Percentiles rank a stretch among this genome's conserved stretches.
Evolutionary conservation across 2,329 filamentous ascomycete genomes (phyloP).

Genomic region (Cryphonectria naterciae): DNA sequence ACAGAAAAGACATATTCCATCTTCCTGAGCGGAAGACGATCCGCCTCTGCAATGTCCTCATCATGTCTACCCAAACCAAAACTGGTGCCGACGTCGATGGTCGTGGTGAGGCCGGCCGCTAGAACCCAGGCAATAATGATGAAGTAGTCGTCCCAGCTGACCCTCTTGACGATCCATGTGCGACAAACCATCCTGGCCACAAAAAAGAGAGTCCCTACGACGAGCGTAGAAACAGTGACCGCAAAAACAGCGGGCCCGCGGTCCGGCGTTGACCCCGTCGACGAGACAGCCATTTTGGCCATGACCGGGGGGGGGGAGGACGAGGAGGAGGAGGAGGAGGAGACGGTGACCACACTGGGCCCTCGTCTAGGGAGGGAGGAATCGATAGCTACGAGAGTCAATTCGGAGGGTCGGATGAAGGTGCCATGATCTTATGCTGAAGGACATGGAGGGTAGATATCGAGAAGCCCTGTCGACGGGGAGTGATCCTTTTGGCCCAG

Average conservation of each 20-base stretch:
- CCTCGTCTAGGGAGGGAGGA: not conserved
- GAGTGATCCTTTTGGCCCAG: not conserved
- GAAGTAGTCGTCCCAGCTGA: slow-evolving; percentile 79
- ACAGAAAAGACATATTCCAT: slow-evolving; percentile 69
- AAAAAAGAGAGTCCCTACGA: slow-evolving; percentile 75
- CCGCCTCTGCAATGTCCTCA: slow-evolving; percentile 55
- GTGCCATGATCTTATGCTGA: slow-evolving; percentile 5
- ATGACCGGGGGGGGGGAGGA: not conserved
- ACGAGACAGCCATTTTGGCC: slow-evolving; percentile 22
- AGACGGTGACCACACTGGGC: not conserved
- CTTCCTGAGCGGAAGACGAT: slow-evolving; percentile 57
- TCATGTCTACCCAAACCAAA: slow-evolving; percentile 73
- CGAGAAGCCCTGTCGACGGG: not conserved
- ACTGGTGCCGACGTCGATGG: slow-evolving; percentile 65
- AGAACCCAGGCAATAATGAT: slow-evolving; percentile 80
- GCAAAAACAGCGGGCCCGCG: slow-evolving; percentile 67
- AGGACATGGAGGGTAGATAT: not conserved
- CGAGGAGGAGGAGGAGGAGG: not conserved
- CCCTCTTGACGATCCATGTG: slow-evolving; percentile 70
- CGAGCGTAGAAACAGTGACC: slow-evolving; percentile 71
- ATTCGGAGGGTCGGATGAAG: not conserved
- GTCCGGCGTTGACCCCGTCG: slow-evolving; percentile 45
- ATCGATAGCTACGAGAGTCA: not conserved
- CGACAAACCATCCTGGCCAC: slow-evolving; percentile 74
- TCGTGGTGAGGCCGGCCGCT: slow-evolving; percentile 68